Conservation (phyloP, 1,284 basidiomycete genomes). For the Puccinia brachypodii region DNA sequence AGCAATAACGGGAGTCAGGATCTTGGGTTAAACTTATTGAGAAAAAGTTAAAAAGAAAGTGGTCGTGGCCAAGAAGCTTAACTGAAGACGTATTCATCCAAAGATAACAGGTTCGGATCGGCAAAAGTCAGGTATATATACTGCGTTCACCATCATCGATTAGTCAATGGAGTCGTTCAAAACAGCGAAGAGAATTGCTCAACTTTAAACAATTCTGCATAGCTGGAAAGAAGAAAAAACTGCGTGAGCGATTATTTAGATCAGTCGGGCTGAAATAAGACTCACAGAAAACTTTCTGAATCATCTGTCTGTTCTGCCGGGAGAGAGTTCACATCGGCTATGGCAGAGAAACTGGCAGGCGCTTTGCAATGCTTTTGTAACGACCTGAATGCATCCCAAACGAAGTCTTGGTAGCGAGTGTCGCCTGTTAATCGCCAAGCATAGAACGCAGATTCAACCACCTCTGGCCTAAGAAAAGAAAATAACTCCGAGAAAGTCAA, state of each 20-base stretch:
- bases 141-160: not conserved
- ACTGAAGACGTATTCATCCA: constrained; percentile 49
- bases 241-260: not conserved
- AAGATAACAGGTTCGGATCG: constrained; percentile 30
- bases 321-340: constrained; percentile 29
- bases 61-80: constrained; percentile 6
- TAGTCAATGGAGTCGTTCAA: not conserved
- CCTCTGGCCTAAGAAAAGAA: constrained; percentile 34
- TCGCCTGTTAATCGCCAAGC: constrained; percentile 48
- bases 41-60: not conserved
- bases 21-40: not conserved
- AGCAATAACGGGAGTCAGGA: not conserved
- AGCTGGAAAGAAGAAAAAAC: not conserved
- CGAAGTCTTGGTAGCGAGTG: constrained; percentile 46
- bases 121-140: constrained; percentile 47
- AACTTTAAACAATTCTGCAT: constrained; percentile 47
- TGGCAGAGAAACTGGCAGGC: constrained; percentile 27
- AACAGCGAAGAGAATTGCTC: not conserved
- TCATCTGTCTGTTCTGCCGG: not conserved
- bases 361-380: constrained; percentile 38
- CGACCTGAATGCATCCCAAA: constrained; percentile 38
- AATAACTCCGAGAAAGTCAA: not conserved
- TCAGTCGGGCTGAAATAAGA: not conserved
- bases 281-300: constrained; percentile 47
- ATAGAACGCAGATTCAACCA: constrained; percentile 48